Evolutionary conservation across 768 basidiomycete genomes (phyloP), one percentile per base, ranked within the genome.

Genomic region (Hemileccinum rubropunctum): DNA sequence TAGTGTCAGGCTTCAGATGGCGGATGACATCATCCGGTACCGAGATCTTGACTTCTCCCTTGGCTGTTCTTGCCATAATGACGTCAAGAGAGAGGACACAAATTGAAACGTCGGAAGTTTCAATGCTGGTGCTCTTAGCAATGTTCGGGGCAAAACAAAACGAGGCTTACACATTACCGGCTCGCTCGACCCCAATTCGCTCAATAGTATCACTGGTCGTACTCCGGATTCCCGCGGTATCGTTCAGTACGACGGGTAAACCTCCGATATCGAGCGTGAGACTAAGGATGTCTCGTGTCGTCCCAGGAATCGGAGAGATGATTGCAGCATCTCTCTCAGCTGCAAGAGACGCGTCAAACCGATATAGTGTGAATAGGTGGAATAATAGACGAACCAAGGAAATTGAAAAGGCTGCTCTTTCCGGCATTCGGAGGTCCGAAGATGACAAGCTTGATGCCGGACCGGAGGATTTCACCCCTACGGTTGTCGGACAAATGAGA

Each of bases 381-480:
- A 10, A 17, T 23, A 1, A 37, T 34, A 11, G 30, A 59, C 69
- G 13, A 58, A 86, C 92, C 88, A 12, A 95, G 73, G 63, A 84
- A 91, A 60, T 95, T 95, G 41, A 92, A 75, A 17, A 93, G 66
- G 59, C 86, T 90, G 61, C 90, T 93, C 71, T 95, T 97, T n/a
- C 93, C 94, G 1, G 88, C 91, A 59, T 97, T 97, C 0, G 94
- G 90, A 20, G 92, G 91, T 1, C 93, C 93, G 60, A 94, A 93
- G 34, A 97, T 94, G 13, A 89, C 86, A 9, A 95, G 73, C 39
- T 81, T 83, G 42, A 95, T 79, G 3, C 93, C 94, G 1, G 83
- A 80, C 12, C 91, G 83, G 52, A 94, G 71, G 44, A 95, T 83
- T 64, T 95, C 93, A 0, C 92, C 91, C 32, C 86, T 76, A 17